phyloP scores from a whole-genome alignment of 495 filamentous ascomycete species.

The Neurospora sublineolata region DNA sequence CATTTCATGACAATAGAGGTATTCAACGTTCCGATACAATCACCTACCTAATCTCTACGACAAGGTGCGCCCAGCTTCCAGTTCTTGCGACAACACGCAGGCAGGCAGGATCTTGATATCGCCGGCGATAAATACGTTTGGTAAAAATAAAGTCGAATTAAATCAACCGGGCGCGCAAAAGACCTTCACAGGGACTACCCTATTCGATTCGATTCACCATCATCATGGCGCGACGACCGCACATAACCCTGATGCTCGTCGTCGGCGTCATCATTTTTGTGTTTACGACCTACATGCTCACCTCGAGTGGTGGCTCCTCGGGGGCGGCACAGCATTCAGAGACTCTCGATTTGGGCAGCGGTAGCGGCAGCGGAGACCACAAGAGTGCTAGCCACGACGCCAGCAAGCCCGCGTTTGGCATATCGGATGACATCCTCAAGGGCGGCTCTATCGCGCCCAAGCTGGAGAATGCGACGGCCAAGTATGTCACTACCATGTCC shows the following conservation, averaged over 20 bases:
- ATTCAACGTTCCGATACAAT: background rate
- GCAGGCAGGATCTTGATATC: background rate
- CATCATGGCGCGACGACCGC: conserved; percentile 33
- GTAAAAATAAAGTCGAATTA: background rate
- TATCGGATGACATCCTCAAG: conserved; percentile 39
- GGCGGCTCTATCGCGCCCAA: conserved; percentile 80
- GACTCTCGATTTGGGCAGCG: background rate
- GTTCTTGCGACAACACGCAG: background rate
- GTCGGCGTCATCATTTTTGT: conserved; percentile 25
- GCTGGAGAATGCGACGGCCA: conserved; percentile 83
- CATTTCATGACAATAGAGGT: background rate
- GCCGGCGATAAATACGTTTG: background rate
- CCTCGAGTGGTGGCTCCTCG: conserved; percentile 3
- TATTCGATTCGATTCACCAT: background rate
- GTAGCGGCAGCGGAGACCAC: conserved; percentile 2
- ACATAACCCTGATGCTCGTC: conserved; percentile 27
- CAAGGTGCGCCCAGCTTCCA: background rate
- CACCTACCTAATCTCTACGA: background rate
- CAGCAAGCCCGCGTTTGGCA: conserved; percentile 15
- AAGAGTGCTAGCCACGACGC: background rate
- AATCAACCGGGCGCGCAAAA: background rate
- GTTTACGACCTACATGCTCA: conserved; percentile 27
- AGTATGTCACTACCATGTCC: conserved; percentile 38
- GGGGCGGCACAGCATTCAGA: conserved; percentile 2
- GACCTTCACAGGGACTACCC: background rate